Conservation (phyloP, 306 rosid species). For the Cajanus cajan region DNA sequence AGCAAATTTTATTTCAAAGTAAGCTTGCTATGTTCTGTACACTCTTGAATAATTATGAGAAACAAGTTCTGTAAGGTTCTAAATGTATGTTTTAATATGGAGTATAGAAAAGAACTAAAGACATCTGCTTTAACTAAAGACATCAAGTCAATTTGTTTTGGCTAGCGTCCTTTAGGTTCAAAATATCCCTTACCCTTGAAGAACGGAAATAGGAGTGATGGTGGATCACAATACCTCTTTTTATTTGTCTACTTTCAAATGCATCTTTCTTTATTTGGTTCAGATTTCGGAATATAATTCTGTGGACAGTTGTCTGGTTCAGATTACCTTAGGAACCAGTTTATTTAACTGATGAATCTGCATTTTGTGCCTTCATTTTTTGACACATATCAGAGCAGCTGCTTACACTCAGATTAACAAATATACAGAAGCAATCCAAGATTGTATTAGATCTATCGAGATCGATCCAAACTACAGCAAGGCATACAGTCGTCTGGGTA, state of each 20-base stretch:
- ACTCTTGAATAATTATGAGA: neutral
- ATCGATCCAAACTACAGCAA: conserved; percentile 88
- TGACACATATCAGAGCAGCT: conserved; percentile 72
- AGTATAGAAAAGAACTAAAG: neutral
- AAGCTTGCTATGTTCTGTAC: neutral
- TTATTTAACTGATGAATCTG: conserved; percentile 25
- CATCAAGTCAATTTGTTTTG: neutral
- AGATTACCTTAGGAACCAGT: neutral
- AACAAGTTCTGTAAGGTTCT: neutral
- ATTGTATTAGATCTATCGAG: conserved; percentile 73
- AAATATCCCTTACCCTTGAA: neutral
- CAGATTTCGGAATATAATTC: neutral
- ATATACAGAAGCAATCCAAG: conserved; percentile 77
- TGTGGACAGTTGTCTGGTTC: conserved; percentile 2
- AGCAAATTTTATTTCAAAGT: neutral
- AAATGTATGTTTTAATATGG: neutral
- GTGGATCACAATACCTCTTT: conserved; percentile 2
- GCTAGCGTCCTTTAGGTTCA: too few relatives aligned
- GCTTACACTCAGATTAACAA: conserved; percentile 78
- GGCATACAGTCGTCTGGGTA: conserved; percentile 92
- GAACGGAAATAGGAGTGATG: neutral
- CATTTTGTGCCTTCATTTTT: conserved; percentile 17
- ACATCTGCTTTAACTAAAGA: neutral
- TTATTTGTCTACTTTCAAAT: neutral
- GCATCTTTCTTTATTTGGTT: neutral